A percentile compares a stretch with the other conserved stretches of the same genome.
phyloP scores from a whole-genome alignment of 371 early-diverging fungal genomes.

The Entomophthora muscae region DNA sequence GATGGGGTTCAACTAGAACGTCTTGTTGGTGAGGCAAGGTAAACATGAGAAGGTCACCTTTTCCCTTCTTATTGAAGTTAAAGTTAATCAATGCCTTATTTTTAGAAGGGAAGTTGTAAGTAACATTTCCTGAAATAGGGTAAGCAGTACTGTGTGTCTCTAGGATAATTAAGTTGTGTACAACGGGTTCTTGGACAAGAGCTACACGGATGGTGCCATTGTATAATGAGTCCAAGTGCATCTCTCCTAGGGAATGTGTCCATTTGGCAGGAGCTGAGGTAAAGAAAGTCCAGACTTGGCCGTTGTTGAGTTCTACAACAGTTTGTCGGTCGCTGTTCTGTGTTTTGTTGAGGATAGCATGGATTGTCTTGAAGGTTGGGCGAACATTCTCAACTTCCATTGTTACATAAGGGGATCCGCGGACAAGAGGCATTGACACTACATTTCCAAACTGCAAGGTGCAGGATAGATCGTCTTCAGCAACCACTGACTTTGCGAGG shows the following conservation, averaged over 20 bases:
- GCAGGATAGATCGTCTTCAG: slow-evolving; percentile 11
- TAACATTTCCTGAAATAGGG: slow-evolving; percentile 13
- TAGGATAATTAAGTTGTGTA: slow-evolving; percentile 4
- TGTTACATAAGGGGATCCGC: slow-evolving; percentile 19
- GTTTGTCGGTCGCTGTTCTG: neutral
- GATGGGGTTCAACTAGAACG: slow-evolving; percentile 13
- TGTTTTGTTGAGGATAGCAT: slow-evolving; percentile 14
- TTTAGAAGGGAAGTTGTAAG: slow-evolving; percentile 8
- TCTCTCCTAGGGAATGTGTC: neutral
- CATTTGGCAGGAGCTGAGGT: neutral
- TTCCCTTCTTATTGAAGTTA: slow-evolving; percentile 5
- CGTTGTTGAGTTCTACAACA: neutral
- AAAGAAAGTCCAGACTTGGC: neutral
- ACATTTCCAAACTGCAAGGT: slow-evolving; percentile 6
- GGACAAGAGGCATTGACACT: slow-evolving; percentile 15
- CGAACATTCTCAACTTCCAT: slow-evolving; percentile 10
- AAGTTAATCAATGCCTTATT: neutral
- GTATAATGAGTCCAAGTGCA: neutral
- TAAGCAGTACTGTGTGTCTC: slow-evolving; percentile 14
- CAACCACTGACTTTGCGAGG: slow-evolving; percentile 5
- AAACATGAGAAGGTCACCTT: slow-evolving; percentile 15
- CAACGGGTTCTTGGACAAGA: neutral
- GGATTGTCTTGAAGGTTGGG: slow-evolving; percentile 14
- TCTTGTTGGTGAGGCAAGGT: slow-evolving; percentile 35
- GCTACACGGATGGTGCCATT: slow-evolving; percentile 10